Conservation (phyloP, 1,284 basidiomycete species). For the Papiliotrema fonsecae region DNA sequence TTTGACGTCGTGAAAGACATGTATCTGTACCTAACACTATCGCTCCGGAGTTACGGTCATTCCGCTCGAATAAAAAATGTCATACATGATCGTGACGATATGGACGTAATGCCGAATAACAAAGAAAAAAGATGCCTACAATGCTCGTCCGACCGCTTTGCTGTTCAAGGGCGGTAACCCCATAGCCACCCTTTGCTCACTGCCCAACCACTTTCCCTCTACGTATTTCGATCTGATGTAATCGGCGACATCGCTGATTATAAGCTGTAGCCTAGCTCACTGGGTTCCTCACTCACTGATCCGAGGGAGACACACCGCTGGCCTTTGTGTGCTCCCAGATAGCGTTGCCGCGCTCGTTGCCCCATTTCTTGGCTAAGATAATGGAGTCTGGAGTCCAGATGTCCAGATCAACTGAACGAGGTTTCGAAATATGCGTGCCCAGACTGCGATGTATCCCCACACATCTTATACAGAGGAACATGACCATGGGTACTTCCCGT, state of each 20-base stretch:
- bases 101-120: no score
- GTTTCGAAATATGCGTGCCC: constrained; percentile 53
- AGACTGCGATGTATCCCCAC: constrained; percentile 52
- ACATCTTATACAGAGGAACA: constrained; percentile 54
- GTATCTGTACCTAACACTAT: no score
- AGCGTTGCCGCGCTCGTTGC: constrained; percentile 46
- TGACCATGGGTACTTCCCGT: constrained; percentile 46
- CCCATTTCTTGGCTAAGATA: constrained; percentile 41
- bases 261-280: background rate
- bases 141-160: no score
- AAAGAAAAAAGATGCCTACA: no score
- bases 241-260: constrained; percentile 27
- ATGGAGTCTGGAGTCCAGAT: constrained; percentile 50
- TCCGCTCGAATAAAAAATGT: no score
- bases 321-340: constrained; percentile 45
- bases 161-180: no score
- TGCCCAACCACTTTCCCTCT: constrained; percentile 44
- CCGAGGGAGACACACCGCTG: constrained; percentile 13
- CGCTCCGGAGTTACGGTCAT: no score
- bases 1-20: no score
- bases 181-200: no score
- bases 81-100: no score
- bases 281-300: constrained; percentile 37
- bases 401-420: constrained; percentile 52
- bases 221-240: constrained; percentile 49